A percentile compares a stretch with the other conserved stretches of the same genome.
Evolutionary conservation across 2,329 filamentous ascomycete species (phyloP).

Genomic region (Orbilia quercus): DNA sequence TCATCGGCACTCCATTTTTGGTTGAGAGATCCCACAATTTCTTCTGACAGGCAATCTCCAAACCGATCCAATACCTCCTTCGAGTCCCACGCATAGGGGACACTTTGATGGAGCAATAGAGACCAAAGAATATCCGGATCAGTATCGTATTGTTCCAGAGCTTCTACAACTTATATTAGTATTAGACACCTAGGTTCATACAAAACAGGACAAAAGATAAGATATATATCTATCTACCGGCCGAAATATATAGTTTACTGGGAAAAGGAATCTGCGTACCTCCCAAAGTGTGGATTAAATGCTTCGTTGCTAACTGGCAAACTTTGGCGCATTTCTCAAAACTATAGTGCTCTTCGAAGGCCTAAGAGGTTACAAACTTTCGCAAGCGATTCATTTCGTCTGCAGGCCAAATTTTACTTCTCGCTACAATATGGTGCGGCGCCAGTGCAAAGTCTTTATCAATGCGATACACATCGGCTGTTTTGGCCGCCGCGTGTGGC

Average conservation of each 20-base stretch:
- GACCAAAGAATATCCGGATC: conserved; percentile 19
- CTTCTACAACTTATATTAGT: neutral
- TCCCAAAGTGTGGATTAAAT: conserved; percentile 4
- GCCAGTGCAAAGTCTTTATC: neutral
- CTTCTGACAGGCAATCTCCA: neutral
- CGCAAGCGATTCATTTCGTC: conserved; percentile 6
- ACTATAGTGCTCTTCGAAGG: neutral
- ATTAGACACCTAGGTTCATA: no score
- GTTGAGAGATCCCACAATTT: neutral
- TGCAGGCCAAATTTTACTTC: neutral
- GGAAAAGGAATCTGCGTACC: neutral
- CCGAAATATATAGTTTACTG: neutral
- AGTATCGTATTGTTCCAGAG: conserved; percentile 11
- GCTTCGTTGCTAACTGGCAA: neutral
- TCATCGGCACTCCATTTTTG: neutral
- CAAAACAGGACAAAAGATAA: no score
- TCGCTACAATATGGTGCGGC: conserved; percentile 12
- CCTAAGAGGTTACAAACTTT: conserved; percentile 2
- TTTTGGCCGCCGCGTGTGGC: neutral
- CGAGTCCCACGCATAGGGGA: conserved; percentile 12
- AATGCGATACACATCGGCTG: neutral
- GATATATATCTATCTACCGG: neutral
- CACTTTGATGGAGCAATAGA: conserved; percentile 4
- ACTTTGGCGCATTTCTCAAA: conserved; percentile 9
- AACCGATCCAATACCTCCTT: neutral